A percentile compares a stretch with the other conserved stretches of the same genome.
Evolutionary conservation across 192 early-diverging fungal genomes (phyloP).

Genomic region (Mortierella claussenii): DNA sequence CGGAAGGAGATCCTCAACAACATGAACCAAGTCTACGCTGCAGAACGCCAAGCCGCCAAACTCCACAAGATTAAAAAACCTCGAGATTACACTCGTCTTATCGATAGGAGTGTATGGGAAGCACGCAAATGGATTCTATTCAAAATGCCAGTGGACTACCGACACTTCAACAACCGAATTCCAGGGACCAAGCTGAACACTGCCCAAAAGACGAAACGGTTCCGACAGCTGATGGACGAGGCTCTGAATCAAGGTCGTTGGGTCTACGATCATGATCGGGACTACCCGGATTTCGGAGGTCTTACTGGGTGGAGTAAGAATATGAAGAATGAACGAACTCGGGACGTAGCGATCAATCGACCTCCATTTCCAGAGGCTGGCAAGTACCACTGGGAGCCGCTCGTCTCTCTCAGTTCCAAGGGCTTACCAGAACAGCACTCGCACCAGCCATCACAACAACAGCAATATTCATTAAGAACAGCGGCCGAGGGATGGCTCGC

Average conservation of each 20-base stretch:
- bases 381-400: slow-evolving; percentile 41
- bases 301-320: slow-evolving; percentile 48
- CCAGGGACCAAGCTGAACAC: slow-evolving; percentile 26
- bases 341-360: slow-evolving; percentile 40
- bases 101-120: background rate
- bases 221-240: slow-evolving; percentile 36
- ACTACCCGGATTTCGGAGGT: slow-evolving; percentile 47
- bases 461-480: no score
- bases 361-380: slow-evolving; percentile 48
- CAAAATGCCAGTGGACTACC: no score
- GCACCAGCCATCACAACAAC: no score
- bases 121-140: slow-evolving; percentile 1
- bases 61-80: slow-evolving; percentile 2
- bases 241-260: slow-evolving; percentile 33
- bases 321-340: slow-evolving; percentile 40
- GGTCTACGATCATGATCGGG: slow-evolving; percentile 39
- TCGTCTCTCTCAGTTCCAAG: no score
- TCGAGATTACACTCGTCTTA: background rate
- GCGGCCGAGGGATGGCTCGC: slow-evolving; percentile 21
- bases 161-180: slow-evolving; percentile 7
- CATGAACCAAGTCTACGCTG: background rate
- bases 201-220: slow-evolving; percentile 21
- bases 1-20: slow-evolving; percentile 12
- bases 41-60: slow-evolving; percentile 1
- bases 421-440: no score